Evolutionary conservation across 2,329 filamentous ascomycete genomes (phyloP).

Genomic region (Xylaria hypoxylon): DNA sequence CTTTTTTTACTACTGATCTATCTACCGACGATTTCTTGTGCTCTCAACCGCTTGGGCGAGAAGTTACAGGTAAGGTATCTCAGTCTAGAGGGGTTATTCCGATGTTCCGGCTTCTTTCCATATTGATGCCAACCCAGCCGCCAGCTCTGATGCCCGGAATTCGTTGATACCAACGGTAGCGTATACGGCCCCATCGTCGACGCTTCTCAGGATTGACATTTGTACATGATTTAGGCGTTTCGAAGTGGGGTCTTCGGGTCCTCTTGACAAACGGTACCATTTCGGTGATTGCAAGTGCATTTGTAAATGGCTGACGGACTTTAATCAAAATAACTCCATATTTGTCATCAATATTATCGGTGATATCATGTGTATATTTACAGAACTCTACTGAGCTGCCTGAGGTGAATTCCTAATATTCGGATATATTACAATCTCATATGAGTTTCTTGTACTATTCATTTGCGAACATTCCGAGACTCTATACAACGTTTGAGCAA

Average conservation of each 20-base stretch:
- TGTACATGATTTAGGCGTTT: not conserved
- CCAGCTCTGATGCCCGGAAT: not conserved
- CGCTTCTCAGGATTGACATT: not conserved
- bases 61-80: no score
- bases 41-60: no score
- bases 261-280: not conserved
- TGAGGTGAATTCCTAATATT: not conserved
- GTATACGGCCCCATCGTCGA: not conserved
- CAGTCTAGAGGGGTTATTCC: no score
- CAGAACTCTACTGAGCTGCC: not conserved
- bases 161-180: not conserved
- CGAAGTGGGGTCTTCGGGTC: not conserved
- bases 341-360: constrained; percentile 30
- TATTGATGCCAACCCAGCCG: not conserved
- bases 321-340: not conserved
- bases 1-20: no score
- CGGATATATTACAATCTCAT: not conserved
- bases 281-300: not conserved
- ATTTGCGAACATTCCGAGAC: not conserved
- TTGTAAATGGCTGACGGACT: constrained; percentile 13
- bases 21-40: no score
- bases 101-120: not conserved
- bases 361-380: constrained; percentile 5
- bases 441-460: not conserved
- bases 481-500: not conserved